Conservation (phyloP, 139 green algal species). For the Pleodorina starrii region DNA sequence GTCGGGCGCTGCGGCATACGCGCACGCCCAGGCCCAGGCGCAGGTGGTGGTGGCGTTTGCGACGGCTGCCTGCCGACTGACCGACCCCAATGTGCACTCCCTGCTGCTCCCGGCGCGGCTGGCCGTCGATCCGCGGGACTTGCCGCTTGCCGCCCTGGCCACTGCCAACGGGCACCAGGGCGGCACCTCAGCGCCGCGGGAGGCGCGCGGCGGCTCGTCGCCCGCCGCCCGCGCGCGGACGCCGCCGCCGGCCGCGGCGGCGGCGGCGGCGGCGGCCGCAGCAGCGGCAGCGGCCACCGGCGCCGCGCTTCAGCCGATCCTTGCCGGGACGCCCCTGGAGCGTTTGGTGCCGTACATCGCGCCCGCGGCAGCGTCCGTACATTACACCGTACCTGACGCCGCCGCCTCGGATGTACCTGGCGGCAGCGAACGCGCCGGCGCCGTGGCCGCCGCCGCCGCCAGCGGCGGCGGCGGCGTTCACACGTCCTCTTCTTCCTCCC, state of each 20-base stretch:
- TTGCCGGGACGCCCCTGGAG: background rate
- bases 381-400: too few relatives aligned
- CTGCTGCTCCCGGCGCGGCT: conserved; percentile 14
- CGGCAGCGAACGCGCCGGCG: background rate
- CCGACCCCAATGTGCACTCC: conserved; percentile 38
- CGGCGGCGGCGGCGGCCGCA: background rate
- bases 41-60: conserved; percentile 33
- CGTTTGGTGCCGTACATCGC: background rate
- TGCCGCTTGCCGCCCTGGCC: background rate
- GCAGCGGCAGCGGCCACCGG: background rate
- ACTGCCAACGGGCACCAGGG: background rate
- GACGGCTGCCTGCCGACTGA: background rate
- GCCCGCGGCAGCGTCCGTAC: too few relatives aligned
- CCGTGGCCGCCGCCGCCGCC: background rate
- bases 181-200: too few relatives aligned
- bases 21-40: background rate
- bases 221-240: background rate
- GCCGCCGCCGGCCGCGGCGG: background rate
- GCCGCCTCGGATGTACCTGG: too few relatives aligned
- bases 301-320: background rate
- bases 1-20: background rate
- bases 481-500: too few relatives aligned
- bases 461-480: background rate
- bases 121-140: background rate
- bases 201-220: background rate